A percentile compares a stretch with the other conserved stretches of the same genome.
These are phyloP conservation scores for Daldinia sp. DNA, from an alignment of 2,329 filamentous ascomycete genomes.

Conservation along the genomic window DNA sequence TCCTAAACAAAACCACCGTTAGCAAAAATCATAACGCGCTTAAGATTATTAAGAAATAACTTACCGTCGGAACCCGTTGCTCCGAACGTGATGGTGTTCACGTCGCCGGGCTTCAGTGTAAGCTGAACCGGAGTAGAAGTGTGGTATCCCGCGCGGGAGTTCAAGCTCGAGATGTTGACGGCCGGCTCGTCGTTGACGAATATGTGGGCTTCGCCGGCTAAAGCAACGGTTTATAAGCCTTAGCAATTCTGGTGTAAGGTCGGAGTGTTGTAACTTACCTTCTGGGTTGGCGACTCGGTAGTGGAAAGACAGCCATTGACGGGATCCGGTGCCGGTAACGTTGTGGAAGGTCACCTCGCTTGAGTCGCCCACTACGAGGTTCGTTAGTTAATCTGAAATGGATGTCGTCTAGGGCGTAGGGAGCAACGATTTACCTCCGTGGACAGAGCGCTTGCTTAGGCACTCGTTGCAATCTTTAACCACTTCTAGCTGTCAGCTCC, in stretches of 20 bases:
- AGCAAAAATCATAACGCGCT: conserved; percentile 1
- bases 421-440: conserved; percentile 27
- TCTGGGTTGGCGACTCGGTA: conserved; percentile 46
- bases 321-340: conserved; percentile 48
- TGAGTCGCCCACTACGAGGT: conserved; percentile 33
- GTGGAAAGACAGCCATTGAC: conserved; percentile 51
- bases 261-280: conserved; percentile 26
- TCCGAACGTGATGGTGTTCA: conserved; percentile 50
- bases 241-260: neutral
- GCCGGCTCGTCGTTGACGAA: conserved; percentile 47
- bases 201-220: conserved; percentile 48
- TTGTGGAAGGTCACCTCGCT: conserved; percentile 49
- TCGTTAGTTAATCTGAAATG: conserved; percentile 6
- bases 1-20: conserved; percentile 20
- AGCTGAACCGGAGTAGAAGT: conserved; percentile 48
- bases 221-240: neutral
- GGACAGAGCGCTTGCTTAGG: conserved; percentile 34
- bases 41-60: neutral
- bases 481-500: conserved; percentile 20
- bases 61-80: conserved; percentile 44
- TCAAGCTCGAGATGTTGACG: conserved; percentile 49
- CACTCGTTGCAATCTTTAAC: conserved; percentile 32
- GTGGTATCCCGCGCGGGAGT: conserved; percentile 50
- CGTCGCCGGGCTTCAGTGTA: conserved; percentile 42
- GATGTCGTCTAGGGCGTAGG: neutral